A percentile compares a stretch with the other conserved stretches of the same genome.
phyloP scores from a whole-genome alignment of 2,329 filamentous ascomycete species.

The Rhynchosporium agropyri region DNA sequence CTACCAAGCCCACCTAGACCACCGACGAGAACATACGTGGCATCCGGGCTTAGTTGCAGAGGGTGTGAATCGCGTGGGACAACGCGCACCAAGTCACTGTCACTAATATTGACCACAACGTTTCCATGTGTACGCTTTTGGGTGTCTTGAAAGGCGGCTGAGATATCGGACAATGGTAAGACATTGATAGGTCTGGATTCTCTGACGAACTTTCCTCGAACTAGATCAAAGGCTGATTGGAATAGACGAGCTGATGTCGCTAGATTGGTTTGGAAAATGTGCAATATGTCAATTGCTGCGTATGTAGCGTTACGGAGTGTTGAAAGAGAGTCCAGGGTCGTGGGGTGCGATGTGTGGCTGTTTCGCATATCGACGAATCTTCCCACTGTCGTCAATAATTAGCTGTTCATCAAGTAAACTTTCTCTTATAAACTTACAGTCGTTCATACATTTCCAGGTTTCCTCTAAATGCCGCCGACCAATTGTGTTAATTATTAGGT shows the following conservation, averaged over 20 bases:
- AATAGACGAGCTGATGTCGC: conserved; percentile 3
- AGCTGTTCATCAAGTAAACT: background rate
- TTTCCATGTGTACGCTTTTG: conserved; percentile 9
- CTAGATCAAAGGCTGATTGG: conserved; percentile 7
- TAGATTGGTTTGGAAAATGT: conserved; percentile 12
- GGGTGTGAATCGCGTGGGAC: conserved; percentile 18
- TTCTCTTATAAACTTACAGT: conserved; percentile 10
- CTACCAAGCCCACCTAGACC: conserved; percentile 40
- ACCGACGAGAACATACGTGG: conserved; percentile 39
- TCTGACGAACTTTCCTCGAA: background rate
- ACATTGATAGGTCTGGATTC: conserved; percentile 9
- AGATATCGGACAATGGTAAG: conserved; percentile 8
- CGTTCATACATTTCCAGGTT: conserved; percentile 13
- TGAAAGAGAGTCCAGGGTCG: background rate
- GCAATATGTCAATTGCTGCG: conserved; percentile 9
- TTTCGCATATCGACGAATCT: conserved; percentile 14
- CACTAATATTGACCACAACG: conserved; percentile 1
- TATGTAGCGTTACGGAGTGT: conserved; percentile 16
- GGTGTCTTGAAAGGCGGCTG: conserved; percentile 9
- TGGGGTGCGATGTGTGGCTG: background rate
- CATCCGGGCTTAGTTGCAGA: conserved; percentile 17
- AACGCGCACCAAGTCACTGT: conserved; percentile 10
- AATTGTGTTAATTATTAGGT: conserved; percentile 16
- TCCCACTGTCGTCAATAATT: conserved; percentile 6
- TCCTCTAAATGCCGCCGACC: conserved; percentile 12